Conservation (phyloP, 345 rosid genomes). For the Raphanus sativus region DNA sequence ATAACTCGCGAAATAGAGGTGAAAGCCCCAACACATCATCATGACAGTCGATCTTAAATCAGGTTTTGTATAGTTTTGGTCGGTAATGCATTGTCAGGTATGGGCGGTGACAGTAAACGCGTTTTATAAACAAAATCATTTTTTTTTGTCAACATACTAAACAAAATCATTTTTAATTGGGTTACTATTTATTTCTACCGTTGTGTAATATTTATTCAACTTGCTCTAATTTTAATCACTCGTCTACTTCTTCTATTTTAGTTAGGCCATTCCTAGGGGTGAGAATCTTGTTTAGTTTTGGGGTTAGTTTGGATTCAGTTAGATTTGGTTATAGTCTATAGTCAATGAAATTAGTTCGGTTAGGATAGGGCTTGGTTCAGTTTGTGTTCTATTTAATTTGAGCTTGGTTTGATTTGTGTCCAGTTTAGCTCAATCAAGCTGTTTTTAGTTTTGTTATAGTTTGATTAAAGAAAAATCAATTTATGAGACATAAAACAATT, state of each 20-base stretch:
- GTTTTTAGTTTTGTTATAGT: not conserved
- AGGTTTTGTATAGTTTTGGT: slow-evolving; percentile 10
- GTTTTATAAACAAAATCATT: slow-evolving; percentile 3
- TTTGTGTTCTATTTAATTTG: not conserved
- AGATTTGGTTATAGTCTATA: not conserved
- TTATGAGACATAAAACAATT: not conserved
- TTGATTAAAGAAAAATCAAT: not conserved
- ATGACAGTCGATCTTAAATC: slow-evolving; percentile 7
- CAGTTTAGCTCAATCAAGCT: not conserved
- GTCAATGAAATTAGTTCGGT: not conserved
- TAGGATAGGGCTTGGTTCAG: not conserved
- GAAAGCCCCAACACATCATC: slow-evolving; percentile 2
- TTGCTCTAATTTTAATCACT: not conserved
- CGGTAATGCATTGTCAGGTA: not conserved
- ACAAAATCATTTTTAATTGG: slow-evolving; percentile 1
- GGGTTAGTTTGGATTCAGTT: not conserved
- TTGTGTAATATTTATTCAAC: not conserved
- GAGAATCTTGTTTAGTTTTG: not conserved
- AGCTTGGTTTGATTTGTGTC: not conserved
- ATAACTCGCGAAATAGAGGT: not conserved
- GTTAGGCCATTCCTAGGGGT: not conserved
- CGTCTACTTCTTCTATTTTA: not conserved
- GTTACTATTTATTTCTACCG: not conserved
- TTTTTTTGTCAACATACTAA: too few species aligned
- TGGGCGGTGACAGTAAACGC: slow-evolving; percentile 22